Percentiles rank a stretch among this genome's conserved stretches.
phyloP scores from a whole-genome alignment of 306 rosid species.

The Rosa rugosa region DNA sequence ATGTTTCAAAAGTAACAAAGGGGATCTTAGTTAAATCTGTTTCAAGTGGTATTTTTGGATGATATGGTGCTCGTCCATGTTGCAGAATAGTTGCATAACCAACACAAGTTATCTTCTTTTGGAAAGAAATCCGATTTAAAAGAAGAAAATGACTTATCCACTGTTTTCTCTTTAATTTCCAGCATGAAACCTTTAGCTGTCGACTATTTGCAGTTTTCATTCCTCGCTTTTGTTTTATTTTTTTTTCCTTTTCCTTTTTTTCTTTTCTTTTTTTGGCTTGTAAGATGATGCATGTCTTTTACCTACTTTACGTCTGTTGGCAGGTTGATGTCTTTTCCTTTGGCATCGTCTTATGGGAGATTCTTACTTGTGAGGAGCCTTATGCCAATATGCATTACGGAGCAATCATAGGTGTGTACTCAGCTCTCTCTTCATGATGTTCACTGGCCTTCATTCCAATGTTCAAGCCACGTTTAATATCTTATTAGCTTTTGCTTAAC shows the following conservation, averaged over 20 bases:
- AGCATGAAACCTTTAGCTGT: background rate
- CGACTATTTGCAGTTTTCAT: background rate
- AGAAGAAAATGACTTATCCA: background rate
- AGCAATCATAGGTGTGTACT: slow-evolving; percentile 74
- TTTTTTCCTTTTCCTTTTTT: no score
- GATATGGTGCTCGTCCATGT: background rate
- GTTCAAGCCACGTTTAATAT: background rate
- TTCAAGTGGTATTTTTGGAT: background rate
- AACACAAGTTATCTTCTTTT: background rate
- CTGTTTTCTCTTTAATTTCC: background rate
- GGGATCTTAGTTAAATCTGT: background rate
- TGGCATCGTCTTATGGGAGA: slow-evolving; percentile 93
- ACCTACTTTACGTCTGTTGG: slow-evolving; percentile 24
- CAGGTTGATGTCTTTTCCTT: slow-evolving; percentile 94
- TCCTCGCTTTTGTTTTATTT: background rate
- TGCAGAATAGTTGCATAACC: background rate
- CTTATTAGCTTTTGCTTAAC: background rate
- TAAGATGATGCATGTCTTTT: slow-evolving; percentile 3
- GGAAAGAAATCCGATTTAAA: background rate
- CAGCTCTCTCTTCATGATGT: slow-evolving; percentile 11
- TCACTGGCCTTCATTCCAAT: background rate
- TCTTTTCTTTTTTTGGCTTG: background rate
- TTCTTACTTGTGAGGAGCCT: slow-evolving; percentile 90
- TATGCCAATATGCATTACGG: slow-evolving; percentile 94
- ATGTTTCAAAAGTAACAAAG: background rate